phyloP scores from a whole-genome alignment of 129 eudicot genomes.

The Flaveria ramosissima region DNA sequence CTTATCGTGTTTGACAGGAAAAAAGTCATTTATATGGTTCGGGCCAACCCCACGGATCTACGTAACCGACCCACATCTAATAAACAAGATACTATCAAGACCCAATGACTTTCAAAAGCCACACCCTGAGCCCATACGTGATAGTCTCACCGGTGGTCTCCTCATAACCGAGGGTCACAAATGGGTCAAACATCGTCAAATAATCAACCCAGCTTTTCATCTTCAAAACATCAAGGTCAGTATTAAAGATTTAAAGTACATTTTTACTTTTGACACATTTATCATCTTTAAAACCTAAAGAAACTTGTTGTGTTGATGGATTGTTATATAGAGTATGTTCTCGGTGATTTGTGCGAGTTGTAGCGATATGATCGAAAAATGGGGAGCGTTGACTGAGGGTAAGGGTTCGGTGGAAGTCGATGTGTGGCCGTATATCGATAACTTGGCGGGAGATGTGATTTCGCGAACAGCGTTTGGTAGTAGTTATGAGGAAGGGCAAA shows the following conservation, averaged over 20 bases:
- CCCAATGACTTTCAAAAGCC: constrained; percentile 46
- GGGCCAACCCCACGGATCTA: constrained; percentile 54
- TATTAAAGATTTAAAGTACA: too few relatives aligned
- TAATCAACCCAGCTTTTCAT: constrained; percentile 52
- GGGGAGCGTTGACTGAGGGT: constrained; percentile 33
- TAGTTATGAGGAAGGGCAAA: constrained; percentile 50
- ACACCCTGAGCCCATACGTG: constrained; percentile 35
- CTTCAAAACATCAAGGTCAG: constrained; percentile 47
- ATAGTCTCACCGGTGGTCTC: constrained; percentile 45
- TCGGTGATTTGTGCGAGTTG: constrained; percentile 49
- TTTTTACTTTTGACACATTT: not conserved
- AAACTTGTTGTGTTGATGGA: not conserved
- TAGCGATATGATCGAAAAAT: constrained; percentile 42
- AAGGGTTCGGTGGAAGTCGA: constrained; percentile 39
- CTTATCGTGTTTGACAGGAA: constrained; percentile 34
- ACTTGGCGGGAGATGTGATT: constrained; percentile 55
- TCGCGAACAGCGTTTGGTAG: constrained; percentile 64
- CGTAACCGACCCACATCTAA: constrained; percentile 42
- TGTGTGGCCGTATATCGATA: constrained; percentile 51
- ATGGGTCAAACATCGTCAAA: constrained; percentile 58
- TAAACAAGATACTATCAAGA: constrained; percentile 48
- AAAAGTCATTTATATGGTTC: constrained; percentile 48
- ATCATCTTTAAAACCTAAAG: not conserved
- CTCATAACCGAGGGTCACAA: constrained; percentile 43
- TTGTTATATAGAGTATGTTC: constrained; percentile 40